A percentile compares a stretch with the other conserved stretches of the same genome.
phyloP scores from a whole-genome alignment of 208 protist species.

The Leishmania guyanensis region DNA sequence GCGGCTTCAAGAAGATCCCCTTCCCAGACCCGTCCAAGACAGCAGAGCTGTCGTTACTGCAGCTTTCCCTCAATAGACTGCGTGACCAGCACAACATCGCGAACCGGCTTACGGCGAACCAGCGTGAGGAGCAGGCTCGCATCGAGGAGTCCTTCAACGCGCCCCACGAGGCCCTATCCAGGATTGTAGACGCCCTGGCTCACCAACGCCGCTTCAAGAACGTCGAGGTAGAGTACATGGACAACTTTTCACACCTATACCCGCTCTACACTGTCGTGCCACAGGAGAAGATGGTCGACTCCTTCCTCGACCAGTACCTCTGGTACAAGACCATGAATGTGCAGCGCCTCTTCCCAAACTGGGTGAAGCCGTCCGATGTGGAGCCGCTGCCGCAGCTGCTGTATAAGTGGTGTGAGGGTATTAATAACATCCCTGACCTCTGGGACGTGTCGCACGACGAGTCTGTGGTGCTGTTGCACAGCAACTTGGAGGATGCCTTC shows the following conservation, averaged over 20 bases:
- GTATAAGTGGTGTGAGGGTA: constrained; percentile 99
- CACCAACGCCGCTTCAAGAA: constrained; percentile 99
- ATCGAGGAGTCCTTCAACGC: constrained; percentile 99
- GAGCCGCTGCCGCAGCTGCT: constrained; percentile 99
- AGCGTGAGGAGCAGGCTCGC: constrained; percentile 99
- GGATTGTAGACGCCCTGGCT: constrained; percentile 99
- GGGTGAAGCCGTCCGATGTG: constrained; percentile 99
- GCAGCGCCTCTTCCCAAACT: constrained; percentile 99
- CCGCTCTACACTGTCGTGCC: constrained; percentile 99
- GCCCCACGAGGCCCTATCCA: constrained; percentile 98
- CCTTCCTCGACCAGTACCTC: constrained; percentile 99
- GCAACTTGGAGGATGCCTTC: constrained; percentile 96
- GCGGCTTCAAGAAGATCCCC: constrained; percentile 99
- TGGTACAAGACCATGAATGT: constrained; percentile 99
- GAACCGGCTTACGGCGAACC: constrained; percentile 97
- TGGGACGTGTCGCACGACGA: constrained; percentile 98
- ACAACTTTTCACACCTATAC: constrained; percentile 99
- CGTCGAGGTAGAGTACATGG: constrained; percentile 99
- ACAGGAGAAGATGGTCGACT: constrained; percentile 99
- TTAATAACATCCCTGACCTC: constrained; percentile 99
- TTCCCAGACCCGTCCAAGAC: constrained; percentile 99
- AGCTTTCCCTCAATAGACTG: constrained; percentile 99
- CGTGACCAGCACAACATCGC: constrained; percentile 99
- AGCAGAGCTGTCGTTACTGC: constrained; percentile 99
- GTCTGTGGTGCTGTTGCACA: constrained; percentile 98